Evolutionary conservation across 73 alveolate species (phyloP).

Genomic region (Blepharisma japonicum): DNA sequence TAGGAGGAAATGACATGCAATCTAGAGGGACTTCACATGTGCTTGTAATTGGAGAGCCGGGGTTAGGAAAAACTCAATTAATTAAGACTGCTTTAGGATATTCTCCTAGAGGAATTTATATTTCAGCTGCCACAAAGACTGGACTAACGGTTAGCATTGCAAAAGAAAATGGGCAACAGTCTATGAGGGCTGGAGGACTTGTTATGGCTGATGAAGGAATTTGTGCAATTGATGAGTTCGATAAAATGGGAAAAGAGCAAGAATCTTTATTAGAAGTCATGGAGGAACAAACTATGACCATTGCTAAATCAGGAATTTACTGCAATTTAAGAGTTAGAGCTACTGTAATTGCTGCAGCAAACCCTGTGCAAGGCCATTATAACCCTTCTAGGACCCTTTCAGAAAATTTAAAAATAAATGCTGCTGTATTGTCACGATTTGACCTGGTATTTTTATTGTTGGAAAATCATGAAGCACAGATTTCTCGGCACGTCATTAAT

Average conservation of each 20-base stretch:
- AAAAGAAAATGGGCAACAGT: slow-evolving; percentile 66
- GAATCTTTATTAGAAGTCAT: slow-evolving; percentile 77
- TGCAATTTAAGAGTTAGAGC: slow-evolving; percentile 80
- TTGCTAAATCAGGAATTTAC: slow-evolving; percentile 84
- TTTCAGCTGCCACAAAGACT: slow-evolving; percentile 76
- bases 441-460: slow-evolving; percentile 80
- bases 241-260: slow-evolving; percentile 81
- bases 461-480: slow-evolving; percentile 77
- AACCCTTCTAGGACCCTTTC: slow-evolving; percentile 57
- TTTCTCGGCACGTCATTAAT: slow-evolving; percentile 82
- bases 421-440: slow-evolving; percentile 77
- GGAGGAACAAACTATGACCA: slow-evolving; percentile 83
- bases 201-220: slow-evolving; percentile 83
- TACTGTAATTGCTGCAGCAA: slow-evolving; percentile 83
- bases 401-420: slow-evolving; percentile 64
- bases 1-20: slow-evolving; percentile 67
- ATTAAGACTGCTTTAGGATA: slow-evolving; percentile 62
- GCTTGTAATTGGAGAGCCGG: slow-evolving; percentile 56
- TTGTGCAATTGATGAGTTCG: slow-evolving; percentile 90
- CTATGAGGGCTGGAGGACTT: slow-evolving; percentile 86
- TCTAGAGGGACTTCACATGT: slow-evolving; percentile 46
- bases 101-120: slow-evolving; percentile 81
- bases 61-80: slow-evolving; percentile 80
- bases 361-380: slow-evolving; percentile 83
- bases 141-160: slow-evolving; percentile 80